Evolutionary conservation across 306 rosid species (phyloP).

Genomic region (Quercus glauca): DNA sequence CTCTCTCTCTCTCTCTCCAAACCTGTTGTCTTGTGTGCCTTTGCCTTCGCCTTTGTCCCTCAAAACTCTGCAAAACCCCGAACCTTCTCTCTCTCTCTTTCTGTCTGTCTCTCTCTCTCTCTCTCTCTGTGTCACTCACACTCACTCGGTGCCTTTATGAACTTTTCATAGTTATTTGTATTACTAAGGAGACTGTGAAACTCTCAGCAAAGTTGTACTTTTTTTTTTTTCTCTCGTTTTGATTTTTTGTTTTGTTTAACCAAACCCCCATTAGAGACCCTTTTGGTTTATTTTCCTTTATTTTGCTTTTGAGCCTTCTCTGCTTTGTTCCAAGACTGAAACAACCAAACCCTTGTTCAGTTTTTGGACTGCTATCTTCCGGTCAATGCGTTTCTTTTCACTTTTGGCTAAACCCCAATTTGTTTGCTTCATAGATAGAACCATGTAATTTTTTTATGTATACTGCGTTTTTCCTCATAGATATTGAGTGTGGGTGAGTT

Average conservation of each 20-base stretch:
- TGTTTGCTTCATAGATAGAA: background rate
- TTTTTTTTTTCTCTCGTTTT: background rate
- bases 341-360: background rate
- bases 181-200: background rate
- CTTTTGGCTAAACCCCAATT: slow-evolving; percentile 14
- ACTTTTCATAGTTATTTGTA: background rate
- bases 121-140: background rate
- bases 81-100: slow-evolving; percentile 2
- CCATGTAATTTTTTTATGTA: background rate
- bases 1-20: background rate
- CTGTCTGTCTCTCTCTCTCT: slow-evolving; percentile 3
- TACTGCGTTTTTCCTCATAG: background rate
- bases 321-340: background rate
- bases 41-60: background rate
- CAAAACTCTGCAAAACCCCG: slow-evolving; percentile 19
- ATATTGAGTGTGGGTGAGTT: background rate
- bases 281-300: background rate
- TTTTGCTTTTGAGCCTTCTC: background rate
- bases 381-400: slow-evolving; percentile 7
- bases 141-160: background rate
- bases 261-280: slow-evolving; percentile 1
- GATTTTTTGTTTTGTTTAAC: background rate
- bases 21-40: background rate
- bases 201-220: background rate
- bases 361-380: background rate